These are phyloP conservation scores for Cyberlindnera maclurae DNA, from an alignment of 805 yeast species.

Conservation along the genomic window DNA sequence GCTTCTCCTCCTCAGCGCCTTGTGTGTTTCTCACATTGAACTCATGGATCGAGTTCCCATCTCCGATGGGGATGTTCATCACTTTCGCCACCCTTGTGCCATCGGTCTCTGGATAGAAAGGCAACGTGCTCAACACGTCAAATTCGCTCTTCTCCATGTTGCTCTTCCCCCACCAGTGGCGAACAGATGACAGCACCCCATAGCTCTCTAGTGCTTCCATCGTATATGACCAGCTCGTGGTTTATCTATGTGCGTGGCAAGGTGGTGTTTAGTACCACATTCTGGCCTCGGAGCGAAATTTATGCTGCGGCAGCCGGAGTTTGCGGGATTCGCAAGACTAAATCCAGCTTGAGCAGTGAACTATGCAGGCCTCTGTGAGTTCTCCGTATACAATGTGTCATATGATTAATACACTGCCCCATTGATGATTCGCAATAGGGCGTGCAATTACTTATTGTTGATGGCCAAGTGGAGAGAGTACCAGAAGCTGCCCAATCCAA, in stretches of 20 bases:
- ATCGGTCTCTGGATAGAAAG: constrained; percentile 52
- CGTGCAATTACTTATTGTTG: not conserved
- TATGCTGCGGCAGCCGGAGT: too few species aligned
- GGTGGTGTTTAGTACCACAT: too few species aligned
- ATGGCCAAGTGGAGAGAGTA: constrained; percentile 13
- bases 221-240: not conserved
- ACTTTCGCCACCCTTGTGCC: constrained; percentile 39
- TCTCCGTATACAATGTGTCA: too few species aligned
- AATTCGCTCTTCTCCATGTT: constrained; percentile 34
- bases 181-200: constrained; percentile 28
- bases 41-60: constrained; percentile 57
- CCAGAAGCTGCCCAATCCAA: constrained; percentile 12
- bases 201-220: constrained; percentile 1
- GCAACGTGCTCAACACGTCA: constrained; percentile 46
- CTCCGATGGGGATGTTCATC: constrained; percentile 48
- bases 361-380: too few species aligned
- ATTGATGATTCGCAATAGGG: too few species aligned
- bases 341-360: too few species aligned
- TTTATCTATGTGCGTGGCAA: too few species aligned
- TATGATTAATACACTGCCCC: too few species aligned
- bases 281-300: too few species aligned
- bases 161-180: constrained; percentile 36
- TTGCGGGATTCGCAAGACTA: too few species aligned
- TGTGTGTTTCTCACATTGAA: constrained; percentile 49
- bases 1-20: constrained; percentile 25